phyloP scores from a whole-genome alignment of 2,329 filamentous ascomycete species.

The Phialemonium atrogriseum region DNA sequence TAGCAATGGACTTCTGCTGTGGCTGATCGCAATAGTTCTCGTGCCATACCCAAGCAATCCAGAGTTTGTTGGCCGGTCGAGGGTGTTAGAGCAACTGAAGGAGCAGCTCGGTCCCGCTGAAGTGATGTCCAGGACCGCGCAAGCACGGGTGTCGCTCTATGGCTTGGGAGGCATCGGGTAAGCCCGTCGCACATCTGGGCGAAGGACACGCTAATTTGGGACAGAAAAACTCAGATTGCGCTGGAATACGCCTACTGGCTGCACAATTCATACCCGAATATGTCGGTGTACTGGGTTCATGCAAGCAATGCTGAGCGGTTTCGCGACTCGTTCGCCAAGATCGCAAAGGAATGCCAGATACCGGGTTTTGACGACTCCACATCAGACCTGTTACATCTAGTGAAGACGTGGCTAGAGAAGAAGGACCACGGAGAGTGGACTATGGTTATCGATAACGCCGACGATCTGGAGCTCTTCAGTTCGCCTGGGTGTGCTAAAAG shows the following conservation, averaged over 20 bases:
- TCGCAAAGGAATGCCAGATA: conserved; percentile 16
- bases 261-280: conserved; percentile 8
- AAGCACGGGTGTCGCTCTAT: conserved; percentile 9
- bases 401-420: conserved; percentile 19
- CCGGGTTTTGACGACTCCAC: conserved; percentile 15
- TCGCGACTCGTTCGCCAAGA: conserved; percentile 15
- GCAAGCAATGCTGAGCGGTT: conserved; percentile 21
- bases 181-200: not conserved
- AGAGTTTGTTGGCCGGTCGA: not conserved
- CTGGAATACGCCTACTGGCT: conserved; percentile 19
- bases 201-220: conserved; percentile 3
- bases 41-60: not conserved
- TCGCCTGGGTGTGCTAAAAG: too few species aligned
- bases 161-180: conserved; percentile 19
- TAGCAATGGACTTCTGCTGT: not conserved
- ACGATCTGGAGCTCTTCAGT: conserved; percentile 11
- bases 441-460: conserved; percentile 12
- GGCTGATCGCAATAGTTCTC: not conserved
- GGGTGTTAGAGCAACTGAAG: not conserved
- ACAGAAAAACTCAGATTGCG: conserved; percentile 25
- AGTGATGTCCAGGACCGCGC: conserved; percentile 1
- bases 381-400: conserved; percentile 13
- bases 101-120: not conserved
- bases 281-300: conserved; percentile 25
- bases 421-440: conserved; percentile 8